Conservation (phyloP, 2,329 filamentous ascomycete species). For the Epicoccum sorghinum region DNA sequence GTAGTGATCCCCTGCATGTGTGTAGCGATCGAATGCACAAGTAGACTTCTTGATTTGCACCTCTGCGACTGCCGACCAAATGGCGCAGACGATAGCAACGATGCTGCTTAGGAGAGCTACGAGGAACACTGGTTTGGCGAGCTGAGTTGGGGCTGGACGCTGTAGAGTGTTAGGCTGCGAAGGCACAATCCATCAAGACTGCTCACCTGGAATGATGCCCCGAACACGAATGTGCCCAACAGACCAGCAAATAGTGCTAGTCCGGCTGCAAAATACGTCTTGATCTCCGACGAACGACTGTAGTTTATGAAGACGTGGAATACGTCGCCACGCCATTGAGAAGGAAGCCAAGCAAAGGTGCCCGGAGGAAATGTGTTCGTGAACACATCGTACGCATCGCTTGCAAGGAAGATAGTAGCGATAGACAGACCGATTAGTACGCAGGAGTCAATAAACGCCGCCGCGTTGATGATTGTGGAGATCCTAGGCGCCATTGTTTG, state of each 20-base stretch:
- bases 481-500: no score
- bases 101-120: background rate
- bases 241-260: background rate
- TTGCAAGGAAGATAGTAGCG: background rate
- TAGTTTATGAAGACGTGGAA: background rate
- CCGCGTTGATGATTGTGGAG: background rate
- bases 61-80: background rate
- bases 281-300: constrained; percentile 4
- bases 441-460: background rate
- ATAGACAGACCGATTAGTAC: background rate
- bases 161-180: background rate
- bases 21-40: background rate
- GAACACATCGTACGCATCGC: background rate
- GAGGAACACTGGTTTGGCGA: background rate
- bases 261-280: constrained; percentile 3
- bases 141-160: background rate
- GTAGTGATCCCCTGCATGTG: background rate
- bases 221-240: background rate
- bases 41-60: background rate
- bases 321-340: background rate
- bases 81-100: background rate
- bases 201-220: background rate
- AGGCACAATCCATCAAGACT: no score
- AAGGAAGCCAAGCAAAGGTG: no score
- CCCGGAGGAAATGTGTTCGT: background rate